phyloP scores from a whole-genome alignment of 768 basidiomycete genomes.

The Austroboletus festivus region DNA sequence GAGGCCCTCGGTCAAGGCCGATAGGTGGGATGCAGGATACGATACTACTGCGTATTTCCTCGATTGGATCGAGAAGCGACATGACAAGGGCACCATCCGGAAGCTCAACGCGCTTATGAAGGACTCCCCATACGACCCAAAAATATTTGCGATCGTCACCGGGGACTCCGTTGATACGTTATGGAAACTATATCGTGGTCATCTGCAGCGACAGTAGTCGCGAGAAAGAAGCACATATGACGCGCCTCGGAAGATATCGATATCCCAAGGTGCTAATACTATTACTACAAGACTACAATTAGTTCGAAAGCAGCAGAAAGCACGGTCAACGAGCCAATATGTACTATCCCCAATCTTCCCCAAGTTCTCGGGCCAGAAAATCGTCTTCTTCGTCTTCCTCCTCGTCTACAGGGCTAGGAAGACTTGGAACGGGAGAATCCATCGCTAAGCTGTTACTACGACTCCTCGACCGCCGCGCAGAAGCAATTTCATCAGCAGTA shows the following conservation, averaged over 20 bases:
- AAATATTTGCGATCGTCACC: slow-evolving; percentile 50
- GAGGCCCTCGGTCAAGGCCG: slow-evolving; percentile 44
- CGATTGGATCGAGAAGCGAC: slow-evolving; percentile 56
- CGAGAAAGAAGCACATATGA: background rate
- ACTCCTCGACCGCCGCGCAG: slow-evolving; percentile 16
- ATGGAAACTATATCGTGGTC: slow-evolving; percentile 54
- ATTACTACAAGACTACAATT: slow-evolving; percentile 21
- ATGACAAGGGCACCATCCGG: slow-evolving; percentile 51
- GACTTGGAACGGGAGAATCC: slow-evolving; percentile 9
- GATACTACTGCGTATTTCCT: slow-evolving; percentile 73
- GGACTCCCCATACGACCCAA: slow-evolving; percentile 45
- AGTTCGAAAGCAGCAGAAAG: slow-evolving; percentile 17
- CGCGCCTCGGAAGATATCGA: background rate
- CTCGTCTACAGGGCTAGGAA: slow-evolving; percentile 38
- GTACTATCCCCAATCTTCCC: slow-evolving; percentile 71
- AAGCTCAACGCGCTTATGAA: slow-evolving; percentile 57
- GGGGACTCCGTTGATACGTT: slow-evolving; percentile 52
- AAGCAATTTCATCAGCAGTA: slow-evolving; percentile 48
- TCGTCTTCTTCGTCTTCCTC: slow-evolving; percentile 71
- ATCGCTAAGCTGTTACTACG: slow-evolving; percentile 19
- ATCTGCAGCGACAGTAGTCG: slow-evolving; percentile 24
- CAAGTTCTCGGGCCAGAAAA: slow-evolving; percentile 77
- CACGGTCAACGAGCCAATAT: background rate
- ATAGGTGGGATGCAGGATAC: slow-evolving; percentile 75
- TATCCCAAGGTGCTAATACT: slow-evolving; percentile 5